These are phyloP conservation scores for Curvularia verruculosa DNA, from an alignment of 2,329 filamentous ascomycete species.

Conservation along the genomic window DNA sequence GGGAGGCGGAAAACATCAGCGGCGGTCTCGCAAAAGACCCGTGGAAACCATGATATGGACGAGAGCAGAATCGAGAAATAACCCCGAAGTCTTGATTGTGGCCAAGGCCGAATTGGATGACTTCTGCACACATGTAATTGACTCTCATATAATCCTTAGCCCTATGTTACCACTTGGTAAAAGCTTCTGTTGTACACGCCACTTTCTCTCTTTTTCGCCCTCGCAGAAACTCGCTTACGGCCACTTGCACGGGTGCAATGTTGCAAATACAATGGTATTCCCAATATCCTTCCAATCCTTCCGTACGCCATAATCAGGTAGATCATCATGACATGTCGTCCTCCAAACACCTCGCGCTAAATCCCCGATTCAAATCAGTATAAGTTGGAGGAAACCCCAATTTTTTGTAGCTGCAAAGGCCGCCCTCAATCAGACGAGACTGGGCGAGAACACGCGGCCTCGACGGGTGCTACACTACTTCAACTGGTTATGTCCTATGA, in stretches of 20 bases:
- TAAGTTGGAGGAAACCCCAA: conserved; percentile 14
- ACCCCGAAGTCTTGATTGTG: not conserved
- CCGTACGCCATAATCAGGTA: conserved; percentile 21
- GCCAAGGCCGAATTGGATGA: not conserved
- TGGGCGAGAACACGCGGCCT: not conserved
- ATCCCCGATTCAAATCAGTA: conserved; percentile 20
- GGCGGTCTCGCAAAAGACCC: conserved; percentile 59
- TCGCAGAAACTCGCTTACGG: conserved; percentile 1
- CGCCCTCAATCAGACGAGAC: not conserved
- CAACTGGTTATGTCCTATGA: conserved; percentile 26
- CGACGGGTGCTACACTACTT: conserved; percentile 7
- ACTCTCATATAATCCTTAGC: not conserved
- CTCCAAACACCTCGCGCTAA: conserved; percentile 31
- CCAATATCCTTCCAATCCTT: conserved; percentile 11
- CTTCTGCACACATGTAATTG: not conserved
- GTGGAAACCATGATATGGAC: conserved; percentile 59
- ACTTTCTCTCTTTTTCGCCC: not conserved
- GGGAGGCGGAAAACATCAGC: conserved; percentile 62
- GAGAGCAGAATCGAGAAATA: not conserved
- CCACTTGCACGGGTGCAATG: conserved; percentile 9
- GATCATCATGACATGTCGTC: conserved; percentile 17
- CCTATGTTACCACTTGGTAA: not conserved
- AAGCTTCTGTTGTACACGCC: not conserved
- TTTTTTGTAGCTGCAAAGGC: conserved; percentile 1
- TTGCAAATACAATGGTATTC: conserved; percentile 27